Base-by-base conservation (phyloP, 768 basidiomycete genomes). In the Kwoniella dendrophila region DNA sequence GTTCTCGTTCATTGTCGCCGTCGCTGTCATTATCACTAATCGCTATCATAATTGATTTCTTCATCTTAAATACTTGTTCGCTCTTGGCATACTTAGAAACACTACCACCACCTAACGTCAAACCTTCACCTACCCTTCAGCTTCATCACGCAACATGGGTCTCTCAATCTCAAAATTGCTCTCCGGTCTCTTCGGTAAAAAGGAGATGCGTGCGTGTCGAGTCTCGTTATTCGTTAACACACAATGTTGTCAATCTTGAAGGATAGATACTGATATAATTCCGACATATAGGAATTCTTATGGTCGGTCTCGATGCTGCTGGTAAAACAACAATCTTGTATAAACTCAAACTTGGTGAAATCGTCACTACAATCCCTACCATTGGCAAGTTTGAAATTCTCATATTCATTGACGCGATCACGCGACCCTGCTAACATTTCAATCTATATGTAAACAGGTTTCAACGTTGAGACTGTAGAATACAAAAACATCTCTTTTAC, bases 401-500 rank as follows among this genome's bases (percentile, higher is more conserved):
- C 33, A 14, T 2, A 43, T 52, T 29, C 16, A 7, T 33, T 16
- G 26, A 52, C 41, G 48, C 41, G 50, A 16, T 57, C 51, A 60
- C 55, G 65, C 45, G 68, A 63, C 57, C 61, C 27, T 8, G 24
- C 59, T 41, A 20, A 40, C 41, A 33, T 38, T 56, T n/a, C 20
- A 10, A 20, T 22, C 20, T 29, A 0, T 34, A 27, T 3, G 16
- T 22, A 20, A 7, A 24, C 69, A 97, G 96, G 96, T 63, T 99
- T 99, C 85, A 99, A 99, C 80, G 96, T 99, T 73, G 96, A 99
- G 85, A 98, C 96, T 64, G 96, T 99, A 71, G 95, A 98, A 82
- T 98, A 99, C 84, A 98, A 97, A 86, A 99, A 98, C 85, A 97
- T 98, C 70, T 96, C 93, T 26, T 99, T 99, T 87, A 99, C 95